Conservation (phyloP, 2,329 filamentous ascomycete genomes). For the Ceratocystis smalleyi region DNA sequence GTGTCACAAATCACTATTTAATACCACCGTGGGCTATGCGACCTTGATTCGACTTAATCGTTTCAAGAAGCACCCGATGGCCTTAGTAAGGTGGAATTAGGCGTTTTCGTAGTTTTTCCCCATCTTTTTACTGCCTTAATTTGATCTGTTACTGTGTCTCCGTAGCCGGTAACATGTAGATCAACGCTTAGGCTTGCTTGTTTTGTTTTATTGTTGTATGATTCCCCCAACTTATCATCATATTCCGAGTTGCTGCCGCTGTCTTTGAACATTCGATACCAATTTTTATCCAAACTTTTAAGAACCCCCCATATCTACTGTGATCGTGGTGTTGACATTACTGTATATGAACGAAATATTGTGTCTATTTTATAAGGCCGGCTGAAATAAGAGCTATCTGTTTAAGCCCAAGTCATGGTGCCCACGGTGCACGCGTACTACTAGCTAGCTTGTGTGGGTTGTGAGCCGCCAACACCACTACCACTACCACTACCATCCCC, state of each 20-base stretch:
- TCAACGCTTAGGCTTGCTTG: slow-evolving; percentile 1
- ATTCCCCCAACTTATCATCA: slow-evolving; percentile 14
- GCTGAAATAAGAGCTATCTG: too few relatives aligned
- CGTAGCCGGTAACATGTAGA: background rate
- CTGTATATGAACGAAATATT: background rate
- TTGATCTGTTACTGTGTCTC: background rate
- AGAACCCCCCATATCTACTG: background rate
- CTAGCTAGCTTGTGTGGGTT: slow-evolving; percentile 3
- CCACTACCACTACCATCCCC: background rate
- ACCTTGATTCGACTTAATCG: background rate
- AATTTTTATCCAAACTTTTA: slow-evolving; percentile 7
- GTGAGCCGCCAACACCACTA: slow-evolving; percentile 8
- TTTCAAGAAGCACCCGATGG: background rate
- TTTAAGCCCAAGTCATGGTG: slow-evolving; percentile 21
- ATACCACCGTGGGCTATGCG: background rate
- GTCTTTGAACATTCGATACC: slow-evolving; percentile 3
- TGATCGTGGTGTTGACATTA: background rate
- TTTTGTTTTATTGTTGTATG: slow-evolving; percentile 16
- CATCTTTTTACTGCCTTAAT: background rate
- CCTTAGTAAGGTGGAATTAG: background rate
- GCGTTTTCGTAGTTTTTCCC: background rate
- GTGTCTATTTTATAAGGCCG: too few relatives aligned
- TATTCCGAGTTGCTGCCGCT: slow-evolving; percentile 10
- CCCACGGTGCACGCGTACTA: slow-evolving; percentile 36
- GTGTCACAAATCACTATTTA: background rate